Base-by-base conservation (phyloP, 192 early-diverging fungal genomes). In the Paraglomus brasilianum region DNA sequence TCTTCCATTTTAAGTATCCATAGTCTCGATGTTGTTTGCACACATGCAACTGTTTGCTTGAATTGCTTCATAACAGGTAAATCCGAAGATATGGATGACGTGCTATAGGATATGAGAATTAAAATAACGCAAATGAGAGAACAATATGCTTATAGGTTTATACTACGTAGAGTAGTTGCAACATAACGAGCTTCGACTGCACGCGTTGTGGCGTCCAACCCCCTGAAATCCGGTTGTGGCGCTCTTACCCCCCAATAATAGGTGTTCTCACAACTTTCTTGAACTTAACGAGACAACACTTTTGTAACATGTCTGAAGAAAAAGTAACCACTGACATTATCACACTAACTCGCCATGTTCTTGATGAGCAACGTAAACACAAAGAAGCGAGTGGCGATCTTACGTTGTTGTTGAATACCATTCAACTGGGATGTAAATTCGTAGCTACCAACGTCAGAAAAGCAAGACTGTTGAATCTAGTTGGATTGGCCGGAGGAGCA, bases 381-480 rank as follows among this genome's bases (percentile, higher is more conserved):
- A 85, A 87, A 71, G 92, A 94, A 51, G 93, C 95, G 36, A 92
- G 90, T 21, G 97, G 97, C 71, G 97, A 98, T 81, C 88, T 98
- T 61, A 92, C 93, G 38, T 78, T 97, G 22, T 88, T 97, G 15
- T 86, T 98, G 66, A 87, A 85, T 66, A 83, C 95, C 19, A 91
- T 98, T 78, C 91, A 93, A 73, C 84, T 93, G 52, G 93, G 95
- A 22, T 96, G 95, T 84, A 98, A 97, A 80, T 98, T 95, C 80
- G 95, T 98, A 62, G 92, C 94, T 70, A 90, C 95, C 59, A 95
- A 94, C 60, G 95, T 98, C 71, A 87, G 94, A 72, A 95, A 97
- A 83, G 95, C 97, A 56, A 90, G 95, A 69, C 86, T 98, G 19
- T 84, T 98, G 75, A 95, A 96, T 83, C 87, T 98, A 92, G 87